Conservation (phyloP, 106 monocot genomes). For the Dactylorhiza incarnata region DNA sequence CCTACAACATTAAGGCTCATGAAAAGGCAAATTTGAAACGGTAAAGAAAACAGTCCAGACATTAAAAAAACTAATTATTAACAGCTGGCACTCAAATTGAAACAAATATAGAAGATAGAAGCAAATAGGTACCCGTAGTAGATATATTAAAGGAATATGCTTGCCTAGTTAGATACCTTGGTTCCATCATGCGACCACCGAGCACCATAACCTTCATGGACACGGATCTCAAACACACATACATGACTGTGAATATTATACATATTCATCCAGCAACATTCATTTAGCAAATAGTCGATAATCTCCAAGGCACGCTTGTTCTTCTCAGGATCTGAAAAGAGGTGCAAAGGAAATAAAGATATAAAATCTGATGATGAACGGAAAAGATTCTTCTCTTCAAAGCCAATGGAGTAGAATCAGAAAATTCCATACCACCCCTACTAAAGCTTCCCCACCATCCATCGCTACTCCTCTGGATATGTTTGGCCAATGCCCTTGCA, state of each 20-base stretch:
- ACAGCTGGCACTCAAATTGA: not conserved
- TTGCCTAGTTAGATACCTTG: conserved; percentile 34
- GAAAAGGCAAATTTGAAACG: too few species aligned
- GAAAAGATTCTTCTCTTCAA: not conserved
- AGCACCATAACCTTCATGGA: conserved; percentile 79
- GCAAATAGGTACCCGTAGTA: too few species aligned
- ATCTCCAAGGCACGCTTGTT: conserved; percentile 50
- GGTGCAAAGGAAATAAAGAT: not conserved
- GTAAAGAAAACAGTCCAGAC: too few species aligned
- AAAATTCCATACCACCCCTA: conserved; percentile 51
- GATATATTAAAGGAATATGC: not conserved
- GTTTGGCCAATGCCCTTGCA: conserved; percentile 90
- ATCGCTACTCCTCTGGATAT: conserved; percentile 57
- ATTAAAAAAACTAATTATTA: too few species aligned
- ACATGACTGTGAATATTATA: conserved; percentile 45
- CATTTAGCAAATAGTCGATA: conserved; percentile 34
- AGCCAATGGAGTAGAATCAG: not conserved
- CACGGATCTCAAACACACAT: conserved; percentile 71
- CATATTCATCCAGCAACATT: conserved; percentile 83
- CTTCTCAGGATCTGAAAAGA: conserved; percentile 56
- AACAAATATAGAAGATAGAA: conserved; percentile 1
- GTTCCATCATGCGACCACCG: conserved; percentile 83
- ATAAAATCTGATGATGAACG: not conserved
- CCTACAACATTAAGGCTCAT: too few species aligned
- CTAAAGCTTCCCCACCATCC: conserved; percentile 78